Evolutionary conservation across 495 filamentous ascomycete genomes (phyloP).

Genomic region (Podospora anserina): DNA sequence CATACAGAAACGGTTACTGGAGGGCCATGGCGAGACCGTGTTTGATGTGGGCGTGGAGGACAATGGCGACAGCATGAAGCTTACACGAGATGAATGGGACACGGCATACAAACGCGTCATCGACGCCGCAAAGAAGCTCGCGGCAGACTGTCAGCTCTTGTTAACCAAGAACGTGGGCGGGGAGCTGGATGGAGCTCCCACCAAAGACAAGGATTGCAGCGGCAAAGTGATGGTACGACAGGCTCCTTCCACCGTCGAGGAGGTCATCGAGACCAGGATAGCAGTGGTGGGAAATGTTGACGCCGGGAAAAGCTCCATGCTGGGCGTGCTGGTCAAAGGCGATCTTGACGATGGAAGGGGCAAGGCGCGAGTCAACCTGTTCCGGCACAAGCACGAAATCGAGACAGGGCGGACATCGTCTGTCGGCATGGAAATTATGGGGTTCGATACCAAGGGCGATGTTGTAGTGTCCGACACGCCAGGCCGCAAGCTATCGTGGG

Average conservation of each 20-base stretch:
- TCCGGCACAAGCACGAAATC: constrained; percentile 96
- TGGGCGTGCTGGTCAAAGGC: constrained; percentile 94
- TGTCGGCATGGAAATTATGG: constrained; percentile 98
- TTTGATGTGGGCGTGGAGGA: constrained; percentile 93
- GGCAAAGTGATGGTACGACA: constrained; percentile 84
- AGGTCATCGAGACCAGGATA: constrained; percentile 92
- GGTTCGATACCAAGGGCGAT: constrained; percentile 86
- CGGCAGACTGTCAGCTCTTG: constrained; percentile 73
- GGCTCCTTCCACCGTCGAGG: constrained; percentile 68
- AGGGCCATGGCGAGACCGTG: constrained; percentile 86
- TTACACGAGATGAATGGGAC: constrained; percentile 76
- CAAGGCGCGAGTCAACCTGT: constrained; percentile 92
- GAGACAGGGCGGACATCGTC: constrained; percentile 94
- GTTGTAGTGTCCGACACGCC: constrained; percentile 76
- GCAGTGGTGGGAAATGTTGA: constrained; percentile 98
- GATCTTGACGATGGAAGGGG: constrained; percentile 92
- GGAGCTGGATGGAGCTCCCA: constrained; percentile 63
- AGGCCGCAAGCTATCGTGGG: constrained; percentile 81
- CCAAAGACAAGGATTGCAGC: constrained; percentile 66
- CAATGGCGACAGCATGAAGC: constrained; percentile 84
- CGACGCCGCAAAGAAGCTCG: constrained; percentile 60
- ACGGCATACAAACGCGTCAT: constrained; percentile 65
- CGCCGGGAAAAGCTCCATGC: constrained; percentile 94
- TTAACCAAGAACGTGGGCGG: constrained; percentile 87
- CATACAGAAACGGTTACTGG: constrained; percentile 65